Evolutionary conservation across 2,329 filamentous ascomycete species (phyloP), one percentile per base, ranked within the genome.

Genomic region (Dothideomycetes sp.): DNA sequence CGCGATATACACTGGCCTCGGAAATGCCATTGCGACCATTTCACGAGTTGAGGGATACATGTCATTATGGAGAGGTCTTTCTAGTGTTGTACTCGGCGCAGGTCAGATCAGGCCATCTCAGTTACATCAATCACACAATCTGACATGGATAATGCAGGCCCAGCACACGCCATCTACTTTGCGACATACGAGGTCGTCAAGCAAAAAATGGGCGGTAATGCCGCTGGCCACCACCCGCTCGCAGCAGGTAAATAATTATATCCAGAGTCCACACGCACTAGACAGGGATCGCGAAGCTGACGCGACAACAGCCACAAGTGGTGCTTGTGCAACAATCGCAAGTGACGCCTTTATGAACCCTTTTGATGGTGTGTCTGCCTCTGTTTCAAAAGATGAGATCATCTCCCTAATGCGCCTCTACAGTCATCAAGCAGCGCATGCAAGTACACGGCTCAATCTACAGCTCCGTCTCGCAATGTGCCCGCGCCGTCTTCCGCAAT

Each of bases 391-490:
- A 8, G 4, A 27, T n/a, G 19, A 18, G 11, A n/a, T 15, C 19
- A 3, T 8, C n/a, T 11, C 27, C 9, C 41, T 47, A 34, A 47
- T 32, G 16, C 33, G 8, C n/a, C 22, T 15, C 33, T 36, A 19
- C 55, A 95, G 91, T 98, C 46, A 94, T 98, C 69, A 98, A 98
- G 67, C 91, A 98, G 63, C 84, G 91, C 53, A 98, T 98, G 91
- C 91, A 98, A 63, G 84, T 98, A 44, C 85, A 94, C 59, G 84
- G 91, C 55, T 96, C 89, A n/a, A 79, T 79, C 49, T 94, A 96
- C 66, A 81, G 80, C 53, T 87, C 83, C 16, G 81, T 96, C 64
- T 60, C 73, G 41, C 82, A 95, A 58, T 98, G 91, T 69, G 89
- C 89, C 42, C 77, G 73, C 57, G 81, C 85, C 49, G 82, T 98